phyloP scores from a whole-genome alignment of 257 asterid species.

The Nemophila menziesii region DNA sequence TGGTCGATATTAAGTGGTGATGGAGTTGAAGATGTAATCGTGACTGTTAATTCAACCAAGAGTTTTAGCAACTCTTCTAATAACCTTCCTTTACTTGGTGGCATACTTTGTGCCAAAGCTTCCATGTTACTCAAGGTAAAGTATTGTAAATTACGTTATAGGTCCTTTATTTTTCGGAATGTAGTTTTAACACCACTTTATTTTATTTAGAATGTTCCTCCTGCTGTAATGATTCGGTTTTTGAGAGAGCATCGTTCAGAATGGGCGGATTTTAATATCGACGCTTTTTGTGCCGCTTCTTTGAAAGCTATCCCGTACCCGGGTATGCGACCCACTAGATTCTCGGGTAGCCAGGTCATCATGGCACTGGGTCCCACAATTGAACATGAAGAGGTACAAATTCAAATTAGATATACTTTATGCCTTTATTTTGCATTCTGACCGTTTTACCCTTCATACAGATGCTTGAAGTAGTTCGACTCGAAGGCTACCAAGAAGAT shows the following conservation, averaged over 20 bases:
- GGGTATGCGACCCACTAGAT: conserved; percentile 81
- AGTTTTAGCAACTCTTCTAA: conserved; percentile 27
- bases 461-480: conserved; percentile 97
- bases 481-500: conserved; percentile 91
- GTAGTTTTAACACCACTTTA: no score
- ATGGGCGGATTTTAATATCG: conserved; percentile 95
- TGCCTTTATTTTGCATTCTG: not conserved
- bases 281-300: conserved; percentile 79
- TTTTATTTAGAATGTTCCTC: conserved; percentile 80
- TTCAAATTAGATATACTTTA: not conserved
- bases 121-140: conserved; percentile 94
- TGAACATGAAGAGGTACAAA: conserved; percentile 85
- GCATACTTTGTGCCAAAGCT: conserved; percentile 89
- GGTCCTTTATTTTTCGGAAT: not conserved
- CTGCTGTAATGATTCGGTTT: conserved; percentile 81
- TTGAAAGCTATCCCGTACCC: conserved; percentile 64
- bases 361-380: conserved; percentile 94
- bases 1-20: conserved; percentile 75
- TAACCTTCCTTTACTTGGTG: conserved; percentile 51
- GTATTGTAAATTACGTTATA: not conserved
- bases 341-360: conserved; percentile 87
- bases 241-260: conserved; percentile 96
- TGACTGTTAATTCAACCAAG: conserved; percentile 60
- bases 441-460: conserved; percentile 10
- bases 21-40: conserved; percentile 75